Percentiles rank a stretch among this genome's conserved stretches.
Evolutionary conservation across 495 filamentous ascomycete genomes (phyloP).

Genomic region (Cercophora scortea): DNA sequence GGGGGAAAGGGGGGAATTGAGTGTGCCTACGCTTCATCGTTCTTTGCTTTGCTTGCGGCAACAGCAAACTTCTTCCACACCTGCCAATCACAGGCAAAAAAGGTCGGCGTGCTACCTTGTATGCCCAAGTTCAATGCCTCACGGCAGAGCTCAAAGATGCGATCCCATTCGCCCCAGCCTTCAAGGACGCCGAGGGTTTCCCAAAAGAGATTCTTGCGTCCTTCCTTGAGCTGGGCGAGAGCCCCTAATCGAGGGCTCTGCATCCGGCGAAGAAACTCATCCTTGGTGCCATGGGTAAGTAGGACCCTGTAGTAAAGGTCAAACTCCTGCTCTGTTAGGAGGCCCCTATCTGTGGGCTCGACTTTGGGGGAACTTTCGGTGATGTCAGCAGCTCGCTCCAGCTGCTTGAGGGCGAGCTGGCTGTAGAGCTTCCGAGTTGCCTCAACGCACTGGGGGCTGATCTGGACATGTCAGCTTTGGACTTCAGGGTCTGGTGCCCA

Average conservation of each 20-base stretch:
- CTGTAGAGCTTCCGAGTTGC: slow-evolving; percentile 33
- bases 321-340: slow-evolving; percentile 27
- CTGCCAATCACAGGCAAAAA: slow-evolving; percentile 27
- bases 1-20: background rate
- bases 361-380: slow-evolving; percentile 22
- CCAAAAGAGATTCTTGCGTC: slow-evolving; percentile 24
- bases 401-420: slow-evolving; percentile 30
- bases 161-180: slow-evolving; percentile 24
- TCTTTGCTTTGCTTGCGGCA: slow-evolving; percentile 21
- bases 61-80: slow-evolving; percentile 21
- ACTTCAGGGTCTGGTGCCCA: background rate
- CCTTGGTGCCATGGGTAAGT: slow-evolving; percentile 18
- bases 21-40: slow-evolving; percentile 23
- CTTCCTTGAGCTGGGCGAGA: slow-evolving; percentile 20
- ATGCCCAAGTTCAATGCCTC: slow-evolving; percentile 17
- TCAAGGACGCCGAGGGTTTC: slow-evolving; percentile 19
- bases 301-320: slow-evolving; percentile 26
- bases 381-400: slow-evolving; percentile 34
- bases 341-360: slow-evolving; percentile 16
- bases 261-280: slow-evolving; percentile 19
- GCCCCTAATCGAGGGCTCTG: slow-evolving; percentile 21
- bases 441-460: slow-evolving; percentile 26
- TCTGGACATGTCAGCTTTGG: slow-evolving; percentile 20
- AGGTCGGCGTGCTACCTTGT: slow-evolving; percentile 12
- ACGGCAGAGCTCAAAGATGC: slow-evolving; percentile 23